Percentiles rank a stretch among this genome's conserved stretches.
phyloP scores from a whole-genome alignment of 2,329 filamentous ascomycete species.

The Dactylellina parvicollis region DNA sequence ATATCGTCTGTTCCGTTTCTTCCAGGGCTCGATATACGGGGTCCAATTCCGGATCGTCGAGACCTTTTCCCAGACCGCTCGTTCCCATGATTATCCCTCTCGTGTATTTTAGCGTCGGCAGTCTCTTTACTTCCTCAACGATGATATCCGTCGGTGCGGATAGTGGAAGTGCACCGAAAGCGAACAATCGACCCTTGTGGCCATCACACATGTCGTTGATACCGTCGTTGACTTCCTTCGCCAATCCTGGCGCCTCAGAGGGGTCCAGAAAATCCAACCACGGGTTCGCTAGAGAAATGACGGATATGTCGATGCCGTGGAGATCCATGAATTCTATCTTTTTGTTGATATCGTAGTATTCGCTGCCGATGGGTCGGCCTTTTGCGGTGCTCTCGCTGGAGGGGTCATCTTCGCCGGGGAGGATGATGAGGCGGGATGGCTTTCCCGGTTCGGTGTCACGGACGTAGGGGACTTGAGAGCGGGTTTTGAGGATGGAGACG shows the following conservation, averaged over 20 bases:
- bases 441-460: constrained; percentile 66
- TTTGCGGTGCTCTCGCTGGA: constrained; percentile 66
- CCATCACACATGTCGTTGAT: constrained; percentile 76
- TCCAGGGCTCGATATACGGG: constrained; percentile 77
- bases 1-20: constrained; percentile 73
- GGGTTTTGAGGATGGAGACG: constrained; percentile 70
- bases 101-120: constrained; percentile 73
- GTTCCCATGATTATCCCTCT: constrained; percentile 91
- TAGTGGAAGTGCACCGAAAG: constrained; percentile 83
- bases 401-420: constrained; percentile 68
- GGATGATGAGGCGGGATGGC: constrained; percentile 70
- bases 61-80: constrained; percentile 77
- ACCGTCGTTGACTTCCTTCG: constrained; percentile 77
- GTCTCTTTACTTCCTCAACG: constrained; percentile 71
- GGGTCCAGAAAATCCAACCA: constrained; percentile 86
- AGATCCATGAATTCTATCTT: constrained; percentile 89
- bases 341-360: constrained; percentile 80
- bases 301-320: constrained; percentile 82
- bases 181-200: constrained; percentile 76
- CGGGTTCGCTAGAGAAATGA: constrained; percentile 89
- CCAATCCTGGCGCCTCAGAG: constrained; percentile 71
- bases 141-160: constrained; percentile 73
- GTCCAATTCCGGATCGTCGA: constrained; percentile 80
- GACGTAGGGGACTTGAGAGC: constrained; percentile 74
- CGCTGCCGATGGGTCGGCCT: constrained; percentile 82